Base-by-base conservation (phyloP, 371 early-diverging fungal genomes). In the Mortierella sp. region DNA sequence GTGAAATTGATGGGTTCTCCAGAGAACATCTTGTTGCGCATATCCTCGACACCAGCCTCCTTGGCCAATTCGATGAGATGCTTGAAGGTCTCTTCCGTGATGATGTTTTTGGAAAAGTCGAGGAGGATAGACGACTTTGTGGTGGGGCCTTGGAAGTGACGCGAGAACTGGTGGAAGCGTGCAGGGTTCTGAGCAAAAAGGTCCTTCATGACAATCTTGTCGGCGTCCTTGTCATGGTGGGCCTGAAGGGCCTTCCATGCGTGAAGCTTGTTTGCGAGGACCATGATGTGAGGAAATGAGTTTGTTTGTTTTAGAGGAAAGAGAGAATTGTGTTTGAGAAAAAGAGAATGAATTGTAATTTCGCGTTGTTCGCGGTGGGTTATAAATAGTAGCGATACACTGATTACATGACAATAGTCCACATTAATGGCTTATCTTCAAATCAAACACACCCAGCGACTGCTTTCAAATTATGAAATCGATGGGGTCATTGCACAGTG, bases 1-100 rank as follows among this genome's bases (percentile, higher is more conserved):
- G 99, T 99, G 74, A 95, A 95, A 90, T 99, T 99, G 87, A 99
- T 98, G 73, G 89, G 92, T 67, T 95, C 95, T 61, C 99, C 99
- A n/a, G 84, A 71, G 80, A 98, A 98, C 98, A 99, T 98, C 85
- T 92, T 92, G 66, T 92, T 87, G 69, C 97, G 92, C 91, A 92
- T 92, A 61, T 91, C 92, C 79, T 93, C 93, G 51, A 98, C 94
- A 62, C 94, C 90, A 54, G 95, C 91, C 84, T 97, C 97, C 70
- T 90, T 88, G 78, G 94, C 96, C 68, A 98, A 89, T 28, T 91
- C 88, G 22, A 97, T 76, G 72, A 98, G 90, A 68, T 94, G 86
- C 45, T 86, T 72, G 59, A 97, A 87, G 60, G 95, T 96, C 66
- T 94, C 94, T 62, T 95, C 89, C 62, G 86, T 94, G 62, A 97